These are phyloP conservation scores for Schizosaccharomyces osmophilus DNA, from an alignment of 805 yeast species.

Conservation along the genomic window DNA sequence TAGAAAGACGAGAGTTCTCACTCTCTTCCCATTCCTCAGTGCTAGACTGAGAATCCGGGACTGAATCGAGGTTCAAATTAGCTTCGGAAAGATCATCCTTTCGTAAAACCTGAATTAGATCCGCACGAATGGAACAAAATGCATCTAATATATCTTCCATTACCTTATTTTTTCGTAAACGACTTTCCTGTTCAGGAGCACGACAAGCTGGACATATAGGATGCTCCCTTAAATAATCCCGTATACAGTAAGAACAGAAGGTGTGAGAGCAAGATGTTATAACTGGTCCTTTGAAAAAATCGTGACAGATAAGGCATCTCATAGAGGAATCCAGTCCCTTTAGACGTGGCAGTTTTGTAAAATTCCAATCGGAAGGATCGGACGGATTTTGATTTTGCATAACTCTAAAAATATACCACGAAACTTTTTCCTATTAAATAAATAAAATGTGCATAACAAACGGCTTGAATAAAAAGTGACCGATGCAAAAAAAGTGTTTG, in stretches of 20 bases:
- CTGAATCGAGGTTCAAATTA: neutral
- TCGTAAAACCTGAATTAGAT: neutral
- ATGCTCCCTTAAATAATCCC: conserved; percentile 35
- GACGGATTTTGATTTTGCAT: neutral
- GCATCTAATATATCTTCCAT: conserved; percentile 42
- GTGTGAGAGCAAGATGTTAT: conserved; percentile 70
- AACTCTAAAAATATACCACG: neutral
- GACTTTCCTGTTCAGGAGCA: conserved; percentile 42
- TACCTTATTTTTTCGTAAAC: conserved; percentile 36
- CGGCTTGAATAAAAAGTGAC: too few species aligned
- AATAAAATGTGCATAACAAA: too few species aligned
- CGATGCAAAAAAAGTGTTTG: too few species aligned
- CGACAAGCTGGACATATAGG: conserved; percentile 60
- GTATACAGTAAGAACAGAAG: conserved; percentile 68
- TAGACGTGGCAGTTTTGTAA: conserved; percentile 12
- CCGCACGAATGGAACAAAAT: neutral
- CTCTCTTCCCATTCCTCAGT: neutral
- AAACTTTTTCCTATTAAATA: too few species aligned
- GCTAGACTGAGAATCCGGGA: neutral
- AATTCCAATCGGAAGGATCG: neutral
- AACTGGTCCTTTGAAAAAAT: conserved; percentile 54
- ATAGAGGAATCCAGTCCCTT: conserved; percentile 41
- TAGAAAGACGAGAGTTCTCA: neutral
- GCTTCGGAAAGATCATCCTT: neutral
- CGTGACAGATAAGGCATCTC: conserved; percentile 76